Percentiles rank a stretch among this genome's conserved stretches.
phyloP scores from a whole-genome alignment of 129 eudicot species.

The Tanacetum coccineum region DNA sequence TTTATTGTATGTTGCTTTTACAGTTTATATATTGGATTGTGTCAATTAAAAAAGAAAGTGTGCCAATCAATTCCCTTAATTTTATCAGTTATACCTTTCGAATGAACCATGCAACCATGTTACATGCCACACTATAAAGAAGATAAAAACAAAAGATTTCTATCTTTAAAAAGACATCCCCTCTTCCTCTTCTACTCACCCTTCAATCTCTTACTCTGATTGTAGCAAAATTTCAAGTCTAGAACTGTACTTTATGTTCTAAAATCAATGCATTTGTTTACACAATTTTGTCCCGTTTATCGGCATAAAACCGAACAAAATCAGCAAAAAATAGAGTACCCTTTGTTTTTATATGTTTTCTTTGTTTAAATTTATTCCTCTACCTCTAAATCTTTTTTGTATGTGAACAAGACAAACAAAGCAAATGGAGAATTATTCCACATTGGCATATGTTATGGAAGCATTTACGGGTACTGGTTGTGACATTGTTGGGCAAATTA shows the following conservation, averaged over 20 bases:
- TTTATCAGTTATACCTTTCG: too few relatives aligned
- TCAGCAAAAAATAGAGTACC: conserved; percentile 1
- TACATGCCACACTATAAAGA: background rate
- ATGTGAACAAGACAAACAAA: background rate
- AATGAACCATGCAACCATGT: background rate
- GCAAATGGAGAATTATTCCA: conserved; percentile 36
- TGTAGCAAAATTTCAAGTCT: background rate
- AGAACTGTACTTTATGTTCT: conserved; percentile 2
- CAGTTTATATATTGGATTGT: too few relatives aligned
- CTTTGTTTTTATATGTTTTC: background rate
- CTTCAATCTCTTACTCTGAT: background rate
- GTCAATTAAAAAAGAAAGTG: too few relatives aligned
- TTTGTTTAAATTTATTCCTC: background rate
- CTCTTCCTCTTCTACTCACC: background rate
- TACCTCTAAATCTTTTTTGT: background rate
- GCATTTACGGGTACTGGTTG: conserved; percentile 24
- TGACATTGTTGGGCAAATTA: conserved; percentile 35
- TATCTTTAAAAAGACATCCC: background rate
- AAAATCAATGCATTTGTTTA: background rate
- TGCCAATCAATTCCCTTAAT: too few relatives aligned
- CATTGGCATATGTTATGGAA: conserved; percentile 24
- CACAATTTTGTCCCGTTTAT: background rate
- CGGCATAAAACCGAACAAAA: background rate
- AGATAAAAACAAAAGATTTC: too few relatives aligned
- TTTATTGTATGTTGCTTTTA: too few relatives aligned